Conservation (phyloP, 805 yeast species). For the Cyberlindnera bimundalis region DNA sequence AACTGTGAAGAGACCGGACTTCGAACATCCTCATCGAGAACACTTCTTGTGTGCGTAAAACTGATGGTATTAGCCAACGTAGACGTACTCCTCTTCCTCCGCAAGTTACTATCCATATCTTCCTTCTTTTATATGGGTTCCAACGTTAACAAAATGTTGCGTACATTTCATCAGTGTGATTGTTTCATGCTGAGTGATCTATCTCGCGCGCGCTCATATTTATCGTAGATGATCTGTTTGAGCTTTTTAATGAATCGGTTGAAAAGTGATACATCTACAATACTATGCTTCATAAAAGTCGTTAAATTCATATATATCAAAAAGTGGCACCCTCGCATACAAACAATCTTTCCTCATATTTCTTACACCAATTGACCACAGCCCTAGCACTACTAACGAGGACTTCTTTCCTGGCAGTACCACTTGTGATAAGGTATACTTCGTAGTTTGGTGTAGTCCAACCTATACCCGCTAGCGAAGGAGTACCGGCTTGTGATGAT, state of each 20-base stretch:
- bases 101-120: slow-evolving; percentile 4
- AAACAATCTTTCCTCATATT: slow-evolving; percentile 66
- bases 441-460: slow-evolving; percentile 63
- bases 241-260: no score
- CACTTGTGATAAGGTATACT: slow-evolving; percentile 59
- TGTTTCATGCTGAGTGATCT: no score
- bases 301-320: not conserved
- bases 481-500: slow-evolving; percentile 10
- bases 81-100: slow-evolving; percentile 26
- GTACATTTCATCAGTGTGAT: no score
- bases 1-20: slow-evolving; percentile 8
- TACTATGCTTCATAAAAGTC: not conserved
- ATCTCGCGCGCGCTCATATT: no score
- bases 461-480: slow-evolving; percentile 39
- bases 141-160: no score
- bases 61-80: slow-evolving; percentile 28
- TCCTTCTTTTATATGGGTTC: no score
- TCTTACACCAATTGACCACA: slow-evolving; percentile 73
- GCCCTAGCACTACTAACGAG: slow-evolving; percentile 59
- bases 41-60: slow-evolving; percentile 24
- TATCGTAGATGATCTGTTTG: no score
- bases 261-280: not conserved
- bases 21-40: slow-evolving; percentile 5
- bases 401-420: slow-evolving; percentile 49
- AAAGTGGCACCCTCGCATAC: slow-evolving; percentile 61